Base-by-base conservation (phyloP, 257 asterid species). In the Misopates orontium region DNA sequence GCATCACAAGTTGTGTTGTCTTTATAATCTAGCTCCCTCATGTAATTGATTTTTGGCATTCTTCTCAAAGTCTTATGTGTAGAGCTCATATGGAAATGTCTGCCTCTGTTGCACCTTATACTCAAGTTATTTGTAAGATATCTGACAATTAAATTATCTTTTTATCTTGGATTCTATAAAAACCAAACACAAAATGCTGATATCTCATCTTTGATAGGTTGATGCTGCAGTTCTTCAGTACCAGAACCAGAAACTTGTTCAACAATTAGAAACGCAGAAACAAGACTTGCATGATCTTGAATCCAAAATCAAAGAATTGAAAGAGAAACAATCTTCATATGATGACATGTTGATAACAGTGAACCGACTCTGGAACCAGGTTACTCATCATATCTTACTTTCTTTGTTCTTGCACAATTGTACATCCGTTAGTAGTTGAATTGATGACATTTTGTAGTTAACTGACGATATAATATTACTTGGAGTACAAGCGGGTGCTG, bases 181-280 rank as follows among this genome's bases (percentile, higher is more conserved):
- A 56, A 23, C 51, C 41, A 47, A 45, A 36, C 48, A 56, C 24
- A 57, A 73, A 58, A 53, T 67, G 62, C 19, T 47, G 49, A 36
- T 36, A 62, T 68, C 44, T 59, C 22, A 73, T 54, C 60, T 67
- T 66, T 68, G 63, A 52, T 83, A 93, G 99, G 95, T 84, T 78
- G 97, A 93, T 86, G 90, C 96, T 64, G 87, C 96, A 65, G 81
- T 79, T 82, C 99, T 93, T 77, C 99, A 93, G 78, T 78, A 86
- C 84, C 95, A 93, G 81, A 93, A 93, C 82, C 99, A 93, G 79
- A 90, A 78, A 71, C 92, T 93, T 73, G 96, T 93, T 52, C 96
- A 88, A 66, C 97, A 90, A 72, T 71, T 88, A 70, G 99, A 93
- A 71, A 80, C 77, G 31, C 96, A 86, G 81, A 93, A 90, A 79